These are phyloP conservation scores for Gentiana dahurica DNA, from an alignment of 257 asterid species.

Conservation along the genomic window DNA sequence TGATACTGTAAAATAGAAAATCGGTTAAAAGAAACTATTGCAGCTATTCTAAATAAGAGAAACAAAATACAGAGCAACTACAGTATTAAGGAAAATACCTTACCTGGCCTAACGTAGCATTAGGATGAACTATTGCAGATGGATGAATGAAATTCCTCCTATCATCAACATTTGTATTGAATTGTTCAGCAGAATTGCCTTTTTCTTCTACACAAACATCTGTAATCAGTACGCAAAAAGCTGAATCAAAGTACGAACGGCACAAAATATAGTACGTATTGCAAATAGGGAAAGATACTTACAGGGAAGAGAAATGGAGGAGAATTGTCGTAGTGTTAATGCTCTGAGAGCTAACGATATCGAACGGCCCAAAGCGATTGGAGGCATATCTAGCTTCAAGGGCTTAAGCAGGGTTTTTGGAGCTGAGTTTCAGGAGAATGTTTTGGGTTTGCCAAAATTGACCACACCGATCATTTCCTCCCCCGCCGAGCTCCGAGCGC, in stretches of 20 bases:
- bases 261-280: neutral
- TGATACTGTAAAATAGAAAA: neutral
- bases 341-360: conserved; percentile 27
- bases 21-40: neutral
- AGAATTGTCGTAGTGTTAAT: conserved; percentile 23
- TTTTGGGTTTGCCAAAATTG: no score
- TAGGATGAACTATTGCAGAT: conserved; percentile 57
- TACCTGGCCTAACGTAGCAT: conserved; percentile 71
- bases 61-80: conserved; percentile 1
- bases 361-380: conserved; percentile 23
- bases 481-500: no score
- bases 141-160: conserved; percentile 42
- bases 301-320: conserved; percentile 40
- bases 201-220: conserved; percentile 41
- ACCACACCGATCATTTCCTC: no score
- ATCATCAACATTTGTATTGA: neutral
- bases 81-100: neutral
- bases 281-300: conserved; percentile 4
- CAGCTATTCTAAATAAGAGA: neutral
- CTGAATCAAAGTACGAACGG: neutral
- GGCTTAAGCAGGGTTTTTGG: no score
- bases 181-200: conserved; percentile 12
- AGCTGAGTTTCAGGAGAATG: no score
- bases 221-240: conserved; percentile 9
- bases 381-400: conserved; percentile 17